phyloP scores from a whole-genome alignment of 75 land plant genomes.

The Ceratopteris richardii region DNA sequence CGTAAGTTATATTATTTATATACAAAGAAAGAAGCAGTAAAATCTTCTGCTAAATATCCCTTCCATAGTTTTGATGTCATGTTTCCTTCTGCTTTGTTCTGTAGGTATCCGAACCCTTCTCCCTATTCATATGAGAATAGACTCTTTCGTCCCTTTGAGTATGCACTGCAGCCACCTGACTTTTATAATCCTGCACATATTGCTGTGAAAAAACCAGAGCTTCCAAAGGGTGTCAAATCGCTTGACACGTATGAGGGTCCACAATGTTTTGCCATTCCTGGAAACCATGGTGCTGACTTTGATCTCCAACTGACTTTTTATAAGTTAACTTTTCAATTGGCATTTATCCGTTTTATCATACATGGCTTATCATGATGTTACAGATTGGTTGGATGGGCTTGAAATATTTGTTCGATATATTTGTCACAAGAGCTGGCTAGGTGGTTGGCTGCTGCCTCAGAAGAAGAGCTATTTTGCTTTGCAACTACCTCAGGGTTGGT shows the following conservation, averaged over 20 bases:
- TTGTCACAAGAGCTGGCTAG: constrained; percentile 97
- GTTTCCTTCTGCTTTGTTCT: neutral
- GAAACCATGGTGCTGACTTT: constrained; percentile 74
- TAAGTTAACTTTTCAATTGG: no score
- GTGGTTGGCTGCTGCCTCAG: constrained; percentile 98
- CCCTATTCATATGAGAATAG: constrained; percentile 87
- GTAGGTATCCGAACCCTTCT: constrained; percentile 97
- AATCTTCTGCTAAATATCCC: neutral
- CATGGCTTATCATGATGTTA: no score
- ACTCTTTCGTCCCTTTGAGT: constrained; percentile 85
- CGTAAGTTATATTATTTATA: constrained; percentile 68
- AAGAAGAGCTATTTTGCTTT: constrained; percentile 97
- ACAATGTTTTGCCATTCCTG: constrained; percentile 94
- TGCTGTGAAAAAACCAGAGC: constrained; percentile 85
- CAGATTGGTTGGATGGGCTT: constrained; percentile 99
- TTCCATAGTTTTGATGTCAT: neutral
- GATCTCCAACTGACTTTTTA: neutral
- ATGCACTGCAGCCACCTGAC: constrained; percentile 89
- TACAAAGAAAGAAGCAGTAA: neutral
- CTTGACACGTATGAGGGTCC: constrained; percentile 77
- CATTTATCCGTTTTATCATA: no score
- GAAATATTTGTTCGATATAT: constrained; percentile 93
- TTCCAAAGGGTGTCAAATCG: constrained; percentile 59
- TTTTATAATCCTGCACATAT: constrained; percentile 84
- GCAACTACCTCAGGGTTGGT: constrained; percentile 89